Evolutionary conservation across 352 stramenopile genomes (phyloP).

Genomic region (Phytophthora vignae): DNA sequence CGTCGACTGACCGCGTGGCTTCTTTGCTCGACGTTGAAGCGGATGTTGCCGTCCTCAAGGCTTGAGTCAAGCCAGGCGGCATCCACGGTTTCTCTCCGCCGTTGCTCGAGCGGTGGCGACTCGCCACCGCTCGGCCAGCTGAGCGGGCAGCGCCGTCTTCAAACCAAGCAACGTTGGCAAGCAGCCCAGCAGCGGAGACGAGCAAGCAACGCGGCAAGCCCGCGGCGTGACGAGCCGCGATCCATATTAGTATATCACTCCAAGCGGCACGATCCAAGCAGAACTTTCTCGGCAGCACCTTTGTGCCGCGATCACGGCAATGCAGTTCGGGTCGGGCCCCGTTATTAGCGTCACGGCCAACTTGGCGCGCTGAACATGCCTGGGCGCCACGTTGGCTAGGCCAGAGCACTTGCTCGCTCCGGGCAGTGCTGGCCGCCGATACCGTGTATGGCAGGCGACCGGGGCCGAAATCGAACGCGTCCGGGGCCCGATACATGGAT

Average conservation of each 20-base stretch:
- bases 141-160: neutral
- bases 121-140: neutral
- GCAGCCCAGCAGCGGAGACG: neutral
- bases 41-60: too few species aligned
- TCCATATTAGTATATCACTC: neutral
- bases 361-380: neutral
- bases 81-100: too few species aligned
- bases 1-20: too few species aligned
- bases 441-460: too few species aligned
- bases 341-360: neutral
- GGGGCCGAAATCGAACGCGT: constrained; percentile 7
- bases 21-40: too few species aligned
- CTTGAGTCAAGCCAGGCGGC: too few species aligned
- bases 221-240: neutral
- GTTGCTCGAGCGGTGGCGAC: too few species aligned
- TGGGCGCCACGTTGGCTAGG: neutral
- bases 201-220: neutral
- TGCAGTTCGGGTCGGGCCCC: neutral
- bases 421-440: neutral
- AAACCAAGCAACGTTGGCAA: neutral
- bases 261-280: neutral
- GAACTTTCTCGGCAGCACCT: neutral
- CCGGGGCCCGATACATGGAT: neutral
- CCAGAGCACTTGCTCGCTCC: neutral
- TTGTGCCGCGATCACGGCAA: neutral